phyloP scores from a whole-genome alignment of 2,329 filamentous ascomycete species.

The Trichoderma guizhouense region DNA sequence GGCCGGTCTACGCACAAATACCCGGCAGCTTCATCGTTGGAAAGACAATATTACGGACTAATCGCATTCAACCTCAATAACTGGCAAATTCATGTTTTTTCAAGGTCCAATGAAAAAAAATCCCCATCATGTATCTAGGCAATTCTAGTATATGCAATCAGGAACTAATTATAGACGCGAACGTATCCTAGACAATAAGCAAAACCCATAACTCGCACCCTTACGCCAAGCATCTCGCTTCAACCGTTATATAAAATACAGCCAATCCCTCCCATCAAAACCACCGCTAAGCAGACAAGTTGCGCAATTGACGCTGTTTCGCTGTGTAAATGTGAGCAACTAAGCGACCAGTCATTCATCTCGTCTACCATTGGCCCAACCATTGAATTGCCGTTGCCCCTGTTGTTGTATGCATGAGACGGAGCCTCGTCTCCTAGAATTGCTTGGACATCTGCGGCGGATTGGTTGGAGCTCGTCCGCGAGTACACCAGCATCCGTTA shows the following conservation, averaged over 20 bases:
- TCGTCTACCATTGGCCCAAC: not conserved
- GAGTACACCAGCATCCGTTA: constrained; percentile 55
- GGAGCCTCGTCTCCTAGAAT: constrained; percentile 26
- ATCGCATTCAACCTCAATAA: not conserved
- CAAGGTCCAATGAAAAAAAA: not conserved
- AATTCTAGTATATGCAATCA: not conserved
- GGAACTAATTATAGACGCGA: not conserved
- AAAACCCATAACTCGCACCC: not conserved
- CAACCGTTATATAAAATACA: not conserved
- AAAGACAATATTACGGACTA: not conserved
- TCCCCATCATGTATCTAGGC: not conserved
- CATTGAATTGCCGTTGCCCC: not conserved
- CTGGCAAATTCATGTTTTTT: not conserved
- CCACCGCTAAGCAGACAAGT: not conserved
- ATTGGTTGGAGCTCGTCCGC: constrained; percentile 26
- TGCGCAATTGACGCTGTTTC: not conserved
- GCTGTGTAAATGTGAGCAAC: not conserved
- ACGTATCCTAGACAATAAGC: constrained; percentile 7
- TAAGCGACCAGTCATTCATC: not conserved
- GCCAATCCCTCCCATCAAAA: not conserved
- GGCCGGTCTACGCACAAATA: not conserved
- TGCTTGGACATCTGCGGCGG: constrained; percentile 33
- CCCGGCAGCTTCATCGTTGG: not conserved
- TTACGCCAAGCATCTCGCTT: constrained; percentile 6
- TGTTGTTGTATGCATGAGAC: not conserved